Evolutionary conservation across 306 rosid genomes (phyloP).

Genomic region (Dryas alaskensis): DNA sequence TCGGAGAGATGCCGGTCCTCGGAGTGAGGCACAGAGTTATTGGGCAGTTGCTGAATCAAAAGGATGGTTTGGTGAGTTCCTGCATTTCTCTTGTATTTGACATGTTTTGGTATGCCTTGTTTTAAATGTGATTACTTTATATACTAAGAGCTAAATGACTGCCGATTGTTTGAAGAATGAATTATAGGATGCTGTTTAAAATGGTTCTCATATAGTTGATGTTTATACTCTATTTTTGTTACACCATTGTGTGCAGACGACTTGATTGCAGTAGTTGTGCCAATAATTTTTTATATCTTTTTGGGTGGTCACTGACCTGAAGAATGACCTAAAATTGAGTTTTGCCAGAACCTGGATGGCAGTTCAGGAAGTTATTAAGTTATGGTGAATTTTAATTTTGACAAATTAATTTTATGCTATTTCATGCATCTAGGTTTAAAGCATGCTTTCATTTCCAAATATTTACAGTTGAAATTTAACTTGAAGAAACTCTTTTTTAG

Average conservation of each 20-base stretch:
- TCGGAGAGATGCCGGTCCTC: constrained; percentile 79
- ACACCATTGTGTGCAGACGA: too few species aligned
- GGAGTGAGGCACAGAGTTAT: constrained; percentile 96
- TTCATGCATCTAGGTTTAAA: background rate
- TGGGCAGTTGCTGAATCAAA: constrained; percentile 85
- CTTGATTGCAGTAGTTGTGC: background rate
- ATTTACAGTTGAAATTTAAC: background rate
- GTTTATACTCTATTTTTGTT: background rate
- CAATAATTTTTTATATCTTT: background rate
- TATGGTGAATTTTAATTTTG: background rate
- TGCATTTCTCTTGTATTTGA: background rate
- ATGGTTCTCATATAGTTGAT: background rate
- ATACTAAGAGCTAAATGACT: background rate
- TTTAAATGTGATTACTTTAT: background rate
- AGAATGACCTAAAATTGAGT: background rate
- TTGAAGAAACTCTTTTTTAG: background rate
- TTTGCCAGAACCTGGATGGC: background rate
- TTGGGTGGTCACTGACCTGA: background rate
- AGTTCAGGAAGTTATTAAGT: background rate
- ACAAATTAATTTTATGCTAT: background rate
- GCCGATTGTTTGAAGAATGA: background rate
- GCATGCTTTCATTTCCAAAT: background rate
- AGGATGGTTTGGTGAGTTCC: constrained; percentile 84
- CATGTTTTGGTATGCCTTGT: constrained; percentile 6
- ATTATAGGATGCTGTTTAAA: background rate